These are phyloP conservation scores for Talaromyces islandicus DNA, from an alignment of 2,329 filamentous ascomycete genomes.

Conservation along the genomic window DNA sequence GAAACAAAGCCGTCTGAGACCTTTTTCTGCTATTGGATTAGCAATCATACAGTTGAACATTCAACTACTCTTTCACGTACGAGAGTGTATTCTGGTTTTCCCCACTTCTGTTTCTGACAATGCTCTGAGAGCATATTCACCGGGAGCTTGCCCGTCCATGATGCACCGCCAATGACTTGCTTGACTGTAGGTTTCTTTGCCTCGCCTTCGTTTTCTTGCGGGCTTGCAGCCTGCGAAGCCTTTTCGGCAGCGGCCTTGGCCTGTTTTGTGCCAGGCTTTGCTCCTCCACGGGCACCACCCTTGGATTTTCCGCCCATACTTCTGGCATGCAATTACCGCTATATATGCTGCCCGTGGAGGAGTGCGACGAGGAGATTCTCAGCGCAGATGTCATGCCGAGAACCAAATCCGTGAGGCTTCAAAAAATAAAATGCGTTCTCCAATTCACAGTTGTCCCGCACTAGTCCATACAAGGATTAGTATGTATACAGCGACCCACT, in stretches of 20 bases:
- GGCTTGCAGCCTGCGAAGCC: slow-evolving; percentile 25
- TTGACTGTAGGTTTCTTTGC: slow-evolving; percentile 56
- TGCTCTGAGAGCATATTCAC: slow-evolving; percentile 91
- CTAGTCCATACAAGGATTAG: slow-evolving; percentile 20
- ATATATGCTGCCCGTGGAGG: slow-evolving; percentile 20
- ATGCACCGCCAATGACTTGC: slow-evolving; percentile 86
- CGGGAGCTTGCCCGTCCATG: slow-evolving; percentile 95
- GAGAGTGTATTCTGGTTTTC: slow-evolving; percentile 85
- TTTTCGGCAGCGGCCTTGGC: slow-evolving; percentile 34
- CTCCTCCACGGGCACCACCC: slow-evolving; percentile 27
- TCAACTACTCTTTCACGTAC: slow-evolving; percentile 34
- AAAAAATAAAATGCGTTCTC: not conserved
- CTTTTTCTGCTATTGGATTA: slow-evolving; percentile 44
- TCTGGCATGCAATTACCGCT: slow-evolving; percentile 4
- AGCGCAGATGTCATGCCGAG: not conserved
- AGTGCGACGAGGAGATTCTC: not conserved
- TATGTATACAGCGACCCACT: not conserved
- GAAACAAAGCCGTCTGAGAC: slow-evolving; percentile 69
- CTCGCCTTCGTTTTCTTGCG: slow-evolving; percentile 30
- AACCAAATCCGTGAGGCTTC: not conserved
- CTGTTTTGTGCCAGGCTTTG: slow-evolving; percentile 36
- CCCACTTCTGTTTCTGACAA: slow-evolving; percentile 94
- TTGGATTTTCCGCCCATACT: slow-evolving; percentile 40
- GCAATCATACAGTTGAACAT: not conserved
- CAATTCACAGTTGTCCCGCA: slow-evolving; percentile 20